Base-by-base conservation (phyloP, 441 rosid species). In the Eruca vesicaria region DNA sequence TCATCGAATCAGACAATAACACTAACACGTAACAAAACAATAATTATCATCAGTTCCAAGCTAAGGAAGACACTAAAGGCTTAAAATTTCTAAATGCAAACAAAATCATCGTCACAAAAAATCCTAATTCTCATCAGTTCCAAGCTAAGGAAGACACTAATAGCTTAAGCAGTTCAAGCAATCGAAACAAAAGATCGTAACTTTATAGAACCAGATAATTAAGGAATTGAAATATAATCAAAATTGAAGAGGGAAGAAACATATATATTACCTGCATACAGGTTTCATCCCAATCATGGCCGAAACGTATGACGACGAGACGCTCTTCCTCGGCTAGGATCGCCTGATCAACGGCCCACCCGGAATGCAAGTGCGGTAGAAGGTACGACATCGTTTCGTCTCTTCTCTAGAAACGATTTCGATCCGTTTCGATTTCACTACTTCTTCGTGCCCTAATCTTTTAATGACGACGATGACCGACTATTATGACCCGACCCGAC, bases 221-320 rank as follows among this genome's bases (percentile, higher is more conserved):
- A 7, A 41, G 6, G 0, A 3, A 20, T 9, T 29, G n/a, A 0
- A 18, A 70, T 32, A 14, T 43, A 71, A 70, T 45, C 16, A 12
- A 60, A 18, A 48, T 23, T 59, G 7, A 5, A 69, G 33, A 31
- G 19, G 26, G 14, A 19, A 52, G 57, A 52, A 19, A 9, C 57
- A 12, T 9, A 33, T 20, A 7, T 12, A 53, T n/a, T 7, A 89
- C 96, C 96, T 92, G 94, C 98, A 92, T 92, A 71, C 98, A 90
- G 26, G 96, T 92, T 57, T 92, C 98, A 77, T 92, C 98, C 98
- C 98, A 92, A 74, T 92, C 98, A 61, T 88, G 98, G 71, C 96
- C 96, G 84, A 90, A 92, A 10, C 94, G 84, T 58, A 92, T 88
- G 86, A 89, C 82, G 16, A 89, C 96, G 50, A 89, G 86, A 68